Percentiles rank a stretch among this genome's conserved stretches.
These are phyloP conservation scores for Pythium aristosporum DNA, from an alignment of 352 stramenopile species.

Conservation along the genomic window DNA sequence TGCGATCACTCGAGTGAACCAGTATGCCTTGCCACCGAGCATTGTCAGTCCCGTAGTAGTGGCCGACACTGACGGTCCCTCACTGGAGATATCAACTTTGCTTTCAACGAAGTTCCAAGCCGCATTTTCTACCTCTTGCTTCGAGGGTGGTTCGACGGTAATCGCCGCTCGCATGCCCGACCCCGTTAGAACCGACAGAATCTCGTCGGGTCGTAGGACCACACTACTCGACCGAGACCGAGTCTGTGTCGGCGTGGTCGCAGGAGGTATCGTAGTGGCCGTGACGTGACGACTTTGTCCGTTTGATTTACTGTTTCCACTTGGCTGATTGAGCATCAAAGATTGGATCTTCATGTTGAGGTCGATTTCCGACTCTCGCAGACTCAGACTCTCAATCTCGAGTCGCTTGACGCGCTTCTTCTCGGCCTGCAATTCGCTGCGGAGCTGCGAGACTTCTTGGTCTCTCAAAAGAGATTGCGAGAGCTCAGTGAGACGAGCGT, in stretches of 20 bases:
- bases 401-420: conserved; percentile 60
- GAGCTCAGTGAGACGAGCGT: conserved; percentile 43
- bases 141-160: too few relatives aligned
- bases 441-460: conserved; percentile 44
- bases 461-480: conserved; percentile 53
- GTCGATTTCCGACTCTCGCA: conserved; percentile 49
- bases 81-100: too few relatives aligned
- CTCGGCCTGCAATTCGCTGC: conserved; percentile 58
- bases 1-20: conserved; percentile 4
- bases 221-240: neutral
- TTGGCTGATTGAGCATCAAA: conserved; percentile 29
- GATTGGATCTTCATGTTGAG: conserved; percentile 56
- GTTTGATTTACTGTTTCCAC: neutral
- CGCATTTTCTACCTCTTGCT: too few relatives aligned
- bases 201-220: neutral
- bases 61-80: neutral
- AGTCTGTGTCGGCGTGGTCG: neutral
- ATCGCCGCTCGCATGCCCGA: neutral
- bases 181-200: neutral
- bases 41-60: neutral
- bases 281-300: neutral
- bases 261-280: neutral
- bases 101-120: too few relatives aligned
- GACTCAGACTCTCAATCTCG: conserved; percentile 52
- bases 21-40: neutral